Conservation (phyloP, 805 yeast species). For the Metschnikowia gelsemii region DNA sequence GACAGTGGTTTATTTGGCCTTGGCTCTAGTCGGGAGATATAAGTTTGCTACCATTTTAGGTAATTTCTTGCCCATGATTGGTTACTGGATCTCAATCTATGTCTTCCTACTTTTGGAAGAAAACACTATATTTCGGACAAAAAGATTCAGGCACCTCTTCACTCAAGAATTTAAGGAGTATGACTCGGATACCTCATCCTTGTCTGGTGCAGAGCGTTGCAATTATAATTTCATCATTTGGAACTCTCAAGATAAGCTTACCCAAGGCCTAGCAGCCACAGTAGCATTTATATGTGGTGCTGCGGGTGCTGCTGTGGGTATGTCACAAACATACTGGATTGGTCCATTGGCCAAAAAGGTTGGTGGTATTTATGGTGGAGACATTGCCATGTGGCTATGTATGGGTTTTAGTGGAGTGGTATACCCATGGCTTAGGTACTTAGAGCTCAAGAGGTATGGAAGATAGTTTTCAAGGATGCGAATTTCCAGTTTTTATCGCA, state of each 20-base stretch:
- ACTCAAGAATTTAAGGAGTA: constrained; percentile 29
- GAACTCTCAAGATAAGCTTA: constrained; percentile 59
- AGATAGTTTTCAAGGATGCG: constrained; percentile 15
- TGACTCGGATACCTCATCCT: constrained; percentile 14
- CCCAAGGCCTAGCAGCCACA: constrained; percentile 72
- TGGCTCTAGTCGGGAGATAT: constrained; percentile 74
- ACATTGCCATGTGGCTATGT: constrained; percentile 77
- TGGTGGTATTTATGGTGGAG: constrained; percentile 64
- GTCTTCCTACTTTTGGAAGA: constrained; percentile 68
- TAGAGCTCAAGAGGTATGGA: constrained; percentile 55
- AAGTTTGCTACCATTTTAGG: constrained; percentile 71
- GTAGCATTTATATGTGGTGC: constrained; percentile 66
- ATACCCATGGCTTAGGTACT: constrained; percentile 65
- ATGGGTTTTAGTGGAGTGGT: constrained; percentile 66
- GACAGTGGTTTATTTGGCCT: constrained; percentile 61
- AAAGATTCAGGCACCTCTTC: constrained; percentile 33
- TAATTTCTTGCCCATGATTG: constrained; percentile 86
- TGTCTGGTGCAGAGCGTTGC: constrained; percentile 10
- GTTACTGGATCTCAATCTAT: constrained; percentile 87
- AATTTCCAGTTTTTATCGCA: too few species aligned
- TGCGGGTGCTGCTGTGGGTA: constrained; percentile 81
- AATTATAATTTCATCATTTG: constrained; percentile 44
- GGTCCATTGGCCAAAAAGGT: constrained; percentile 69
- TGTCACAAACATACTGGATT: constrained; percentile 81
- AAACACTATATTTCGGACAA: constrained; percentile 66